Percentiles rank a stretch among this genome's conserved stretches.
Evolutionary conservation across 2,329 filamentous ascomycete genomes (phyloP).

Genomic region (Pseudocercospora eumusae): DNA sequence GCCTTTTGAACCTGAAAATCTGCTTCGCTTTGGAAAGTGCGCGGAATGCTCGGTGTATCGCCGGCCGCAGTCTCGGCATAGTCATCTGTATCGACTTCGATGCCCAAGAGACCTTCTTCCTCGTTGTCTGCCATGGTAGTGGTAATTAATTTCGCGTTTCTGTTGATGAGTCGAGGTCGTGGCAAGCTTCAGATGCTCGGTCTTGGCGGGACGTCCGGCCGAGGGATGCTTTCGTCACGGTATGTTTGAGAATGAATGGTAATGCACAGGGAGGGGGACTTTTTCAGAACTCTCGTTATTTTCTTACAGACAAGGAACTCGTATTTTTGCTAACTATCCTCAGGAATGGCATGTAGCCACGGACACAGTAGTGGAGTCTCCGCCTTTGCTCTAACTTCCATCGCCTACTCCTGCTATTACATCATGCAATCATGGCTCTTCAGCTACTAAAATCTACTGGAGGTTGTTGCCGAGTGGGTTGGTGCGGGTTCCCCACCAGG

Average conservation of each 20-base stretch:
- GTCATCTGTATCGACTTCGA: constrained; percentile 38
- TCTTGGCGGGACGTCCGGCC: not conserved
- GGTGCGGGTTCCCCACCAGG: constrained; percentile 96
- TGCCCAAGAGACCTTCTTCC: constrained; percentile 33
- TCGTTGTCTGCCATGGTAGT: constrained; percentile 16
- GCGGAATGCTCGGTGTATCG: constrained; percentile 31
- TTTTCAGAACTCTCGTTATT: constrained; percentile 1
- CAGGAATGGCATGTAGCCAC: not conserved
- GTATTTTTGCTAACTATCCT: constrained; percentile 5
- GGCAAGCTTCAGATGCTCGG: not conserved
- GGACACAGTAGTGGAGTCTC: constrained; percentile 10
- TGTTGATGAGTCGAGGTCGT: constrained; percentile 3
- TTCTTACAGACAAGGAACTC: not conserved
- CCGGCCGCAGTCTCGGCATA: constrained; percentile 36
- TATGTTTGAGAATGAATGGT: not conserved
- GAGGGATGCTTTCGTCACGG: not conserved
- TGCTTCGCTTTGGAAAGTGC: constrained; percentile 39
- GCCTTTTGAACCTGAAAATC: constrained; percentile 38
- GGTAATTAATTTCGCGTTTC: not conserved
- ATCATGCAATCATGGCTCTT: constrained; percentile 10
- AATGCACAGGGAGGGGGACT: not conserved
- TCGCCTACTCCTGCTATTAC: constrained; percentile 11
- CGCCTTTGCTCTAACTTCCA: constrained; percentile 12
- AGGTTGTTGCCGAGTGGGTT: constrained; percentile 89
- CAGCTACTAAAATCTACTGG: constrained; percentile 46